phyloP scores from a whole-genome alignment of 139 green algal species.

The Chara braunii region DNA sequence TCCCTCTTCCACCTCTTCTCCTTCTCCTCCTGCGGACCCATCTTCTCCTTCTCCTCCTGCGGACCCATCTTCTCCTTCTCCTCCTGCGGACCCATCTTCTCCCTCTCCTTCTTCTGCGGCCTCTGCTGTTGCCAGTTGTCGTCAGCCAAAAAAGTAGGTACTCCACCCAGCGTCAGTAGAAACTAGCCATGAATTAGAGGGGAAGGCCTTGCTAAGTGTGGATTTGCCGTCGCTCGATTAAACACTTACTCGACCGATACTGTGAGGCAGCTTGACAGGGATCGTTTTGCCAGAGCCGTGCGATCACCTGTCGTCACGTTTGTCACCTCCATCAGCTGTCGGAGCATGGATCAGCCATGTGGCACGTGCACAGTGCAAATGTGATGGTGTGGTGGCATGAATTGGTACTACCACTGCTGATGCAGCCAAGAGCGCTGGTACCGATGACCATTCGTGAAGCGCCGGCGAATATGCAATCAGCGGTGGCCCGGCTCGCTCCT shows the following conservation, averaged over 20 bases:
- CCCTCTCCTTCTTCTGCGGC: no score
- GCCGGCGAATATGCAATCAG: no score
- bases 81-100: no score
- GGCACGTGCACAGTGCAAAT: neutral
- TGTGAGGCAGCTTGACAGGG: neutral
- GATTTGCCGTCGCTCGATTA: conserved; percentile 30
- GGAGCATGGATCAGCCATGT: neutral
- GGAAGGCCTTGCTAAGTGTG: conserved; percentile 18
- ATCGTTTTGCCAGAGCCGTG: conserved; percentile 8
- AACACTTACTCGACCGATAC: conserved; percentile 41
- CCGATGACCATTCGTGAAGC: no score
- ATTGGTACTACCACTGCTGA: conserved; percentile 35
- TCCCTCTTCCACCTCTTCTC: no score
- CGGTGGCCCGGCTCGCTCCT: no score
- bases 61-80: no score
- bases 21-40: no score
- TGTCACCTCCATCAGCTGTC: conserved; percentile 37
- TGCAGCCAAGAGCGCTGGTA: conserved; percentile 22
- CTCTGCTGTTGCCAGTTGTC: no score
- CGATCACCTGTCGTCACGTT: conserved; percentile 20
- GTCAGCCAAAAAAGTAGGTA: no score
- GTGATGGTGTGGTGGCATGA: conserved; percentile 29
- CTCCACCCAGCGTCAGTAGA: conserved; percentile 40
- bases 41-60: no score
- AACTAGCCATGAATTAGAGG: conserved; percentile 31